Evolutionary conservation across 441 rosid species (phyloP).

Genomic region (Rhodomyrtus psidioides): DNA sequence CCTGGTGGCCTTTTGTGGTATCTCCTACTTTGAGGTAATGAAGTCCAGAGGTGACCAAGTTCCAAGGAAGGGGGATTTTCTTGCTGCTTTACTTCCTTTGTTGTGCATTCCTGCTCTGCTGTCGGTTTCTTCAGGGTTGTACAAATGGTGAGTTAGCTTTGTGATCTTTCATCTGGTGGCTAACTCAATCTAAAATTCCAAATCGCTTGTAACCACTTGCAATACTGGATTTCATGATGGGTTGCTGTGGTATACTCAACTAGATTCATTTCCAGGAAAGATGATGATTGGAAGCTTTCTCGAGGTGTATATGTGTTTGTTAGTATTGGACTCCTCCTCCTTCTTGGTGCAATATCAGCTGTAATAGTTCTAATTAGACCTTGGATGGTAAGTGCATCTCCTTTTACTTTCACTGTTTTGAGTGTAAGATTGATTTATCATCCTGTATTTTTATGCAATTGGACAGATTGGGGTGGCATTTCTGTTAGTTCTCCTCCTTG

Average conservation of each 20-base stretch:
- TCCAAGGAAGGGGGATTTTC: conserved; percentile 91
- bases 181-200: not conserved
- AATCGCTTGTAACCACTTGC: not conserved
- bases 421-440: conserved; percentile 13
- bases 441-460: conserved; percentile 14
- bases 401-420: conserved; percentile 1
- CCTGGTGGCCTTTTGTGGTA: conserved; percentile 92
- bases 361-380: conserved; percentile 77
- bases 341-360: conserved; percentile 95
- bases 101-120: conserved; percentile 92
- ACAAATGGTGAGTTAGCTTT: conserved; percentile 70
- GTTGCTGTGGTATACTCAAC: not conserved
- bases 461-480: conserved; percentile 93
- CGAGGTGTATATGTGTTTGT: conserved; percentile 85
- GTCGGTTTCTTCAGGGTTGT: conserved; percentile 87
- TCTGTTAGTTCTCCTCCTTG: conserved; percentile 83
- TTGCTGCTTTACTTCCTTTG: conserved; percentile 97
- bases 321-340: conserved; percentile 85
- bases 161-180: conserved; percentile 2
- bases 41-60: conserved; percentile 83
- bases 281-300: conserved; percentile 96
- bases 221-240: not conserved
- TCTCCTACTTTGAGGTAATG: conserved; percentile 88
- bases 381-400: conserved; percentile 76
- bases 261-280: conserved; percentile 64